Conservation (phyloP, 2,329 filamentous ascomycete species). For the Thielaviopsis musarum region DNA sequence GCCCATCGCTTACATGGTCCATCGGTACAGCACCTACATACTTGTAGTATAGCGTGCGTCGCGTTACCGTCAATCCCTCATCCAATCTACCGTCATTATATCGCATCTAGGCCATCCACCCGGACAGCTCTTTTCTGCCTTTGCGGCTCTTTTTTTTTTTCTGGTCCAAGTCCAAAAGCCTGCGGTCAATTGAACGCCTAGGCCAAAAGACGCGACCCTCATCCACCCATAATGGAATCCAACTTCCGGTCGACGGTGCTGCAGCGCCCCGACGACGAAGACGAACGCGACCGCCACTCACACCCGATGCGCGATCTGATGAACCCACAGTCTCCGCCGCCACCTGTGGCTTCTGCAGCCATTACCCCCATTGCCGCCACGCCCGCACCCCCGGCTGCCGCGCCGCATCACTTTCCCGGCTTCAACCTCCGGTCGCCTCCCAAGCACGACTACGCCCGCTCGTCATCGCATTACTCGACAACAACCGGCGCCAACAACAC, state of each 20-base stretch:
- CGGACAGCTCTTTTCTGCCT: background rate
- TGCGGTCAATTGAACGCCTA: background rate
- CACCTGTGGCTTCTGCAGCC: background rate
- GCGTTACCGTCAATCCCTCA: background rate
- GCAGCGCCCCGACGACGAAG: constrained; percentile 28
- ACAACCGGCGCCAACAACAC: constrained; percentile 14
- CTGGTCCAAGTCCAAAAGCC: background rate
- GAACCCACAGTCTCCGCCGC: constrained; percentile 20
- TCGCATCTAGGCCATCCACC: background rate
- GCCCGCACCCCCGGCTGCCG: background rate
- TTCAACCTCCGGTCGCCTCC: constrained; percentile 35
- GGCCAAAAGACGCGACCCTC: constrained; percentile 12
- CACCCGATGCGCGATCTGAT: constrained; percentile 29
- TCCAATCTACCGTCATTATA: background rate
- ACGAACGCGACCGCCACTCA: constrained; percentile 18
- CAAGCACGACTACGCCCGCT: constrained; percentile 24
- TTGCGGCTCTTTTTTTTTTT: background rate
- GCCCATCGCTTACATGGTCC: background rate
- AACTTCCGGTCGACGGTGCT: constrained; percentile 34
- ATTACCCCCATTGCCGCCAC: background rate
- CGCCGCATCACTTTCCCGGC: constrained; percentile 24
- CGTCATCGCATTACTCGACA: background rate
- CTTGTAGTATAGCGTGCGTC: background rate
- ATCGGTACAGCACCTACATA: background rate
- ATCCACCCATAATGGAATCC: constrained; percentile 25